phyloP scores from a whole-genome alignment of 2,329 filamentous ascomycete species.

The Acrodontium crateriforme region DNA sequence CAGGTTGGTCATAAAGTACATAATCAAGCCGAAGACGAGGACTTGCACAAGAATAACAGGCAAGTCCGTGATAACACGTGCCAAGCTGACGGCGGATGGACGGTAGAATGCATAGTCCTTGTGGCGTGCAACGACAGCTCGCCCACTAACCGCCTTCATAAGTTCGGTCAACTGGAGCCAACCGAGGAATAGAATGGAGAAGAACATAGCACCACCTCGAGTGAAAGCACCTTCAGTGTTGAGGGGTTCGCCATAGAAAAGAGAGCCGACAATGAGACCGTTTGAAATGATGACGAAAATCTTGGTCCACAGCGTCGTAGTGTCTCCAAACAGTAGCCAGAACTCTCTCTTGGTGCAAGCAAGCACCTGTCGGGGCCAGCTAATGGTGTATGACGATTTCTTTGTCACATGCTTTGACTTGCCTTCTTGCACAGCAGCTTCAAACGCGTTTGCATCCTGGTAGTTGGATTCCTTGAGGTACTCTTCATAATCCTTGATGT shows the following conservation, averaged over 20 bases:
- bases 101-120: conserved; percentile 56
- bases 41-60: conserved; percentile 46
- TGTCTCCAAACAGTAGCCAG: conserved; percentile 66
- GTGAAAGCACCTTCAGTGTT: conserved; percentile 49
- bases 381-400: conserved; percentile 64
- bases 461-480: conserved; percentile 43
- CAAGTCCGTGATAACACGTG: conserved; percentile 48
- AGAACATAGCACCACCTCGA: conserved; percentile 50
- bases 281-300: conserved; percentile 66
- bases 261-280: conserved; percentile 59
- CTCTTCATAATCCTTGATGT: conserved; percentile 48
- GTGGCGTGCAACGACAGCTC: conserved; percentile 55
- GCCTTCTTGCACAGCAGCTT: conserved; percentile 45
- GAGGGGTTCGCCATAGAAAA: conserved; percentile 57
- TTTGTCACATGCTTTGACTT: conserved; percentile 53
- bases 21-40: conserved; percentile 45
- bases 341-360: conserved; percentile 60
- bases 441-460: conserved; percentile 50
- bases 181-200: conserved; percentile 50
- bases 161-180: conserved; percentile 67
- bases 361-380: conserved; percentile 55
- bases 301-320: conserved; percentile 62
- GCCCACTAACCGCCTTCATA: conserved; percentile 60
- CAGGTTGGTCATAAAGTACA: conserved; percentile 52
- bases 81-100: conserved; percentile 51